Conservation (phyloP, 805 yeast genomes). For the Debaryomyces hansenii region DNA sequence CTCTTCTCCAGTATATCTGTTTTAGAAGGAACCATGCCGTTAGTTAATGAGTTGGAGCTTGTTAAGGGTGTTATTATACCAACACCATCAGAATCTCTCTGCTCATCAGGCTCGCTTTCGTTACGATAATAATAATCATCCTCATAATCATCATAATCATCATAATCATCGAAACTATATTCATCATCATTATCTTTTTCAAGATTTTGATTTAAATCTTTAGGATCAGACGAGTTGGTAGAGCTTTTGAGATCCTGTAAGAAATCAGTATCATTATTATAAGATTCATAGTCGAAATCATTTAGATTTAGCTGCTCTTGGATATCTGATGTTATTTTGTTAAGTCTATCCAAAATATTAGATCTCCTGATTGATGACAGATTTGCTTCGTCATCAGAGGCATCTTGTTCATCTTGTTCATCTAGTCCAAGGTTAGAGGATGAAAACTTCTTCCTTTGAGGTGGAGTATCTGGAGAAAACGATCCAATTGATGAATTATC, state of each 20-base stretch:
- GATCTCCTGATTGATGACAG: conserved; percentile 29
- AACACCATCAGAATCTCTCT: conserved; percentile 5
- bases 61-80: conserved; percentile 34
- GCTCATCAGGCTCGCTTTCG: conserved; percentile 14
- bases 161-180: conserved; percentile 2
- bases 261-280: not conserved
- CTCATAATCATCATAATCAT: conserved; percentile 15
- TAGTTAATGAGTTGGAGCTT: conserved; percentile 30
- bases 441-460: conserved; percentile 2
- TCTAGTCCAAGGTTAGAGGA: not conserved
- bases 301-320: conserved; percentile 23
- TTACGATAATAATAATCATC: conserved; percentile 21
- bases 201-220: not conserved
- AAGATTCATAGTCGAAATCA: conserved; percentile 14
- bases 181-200: not conserved
- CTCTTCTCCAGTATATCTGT: conserved; percentile 34
- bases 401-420: not conserved
- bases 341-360: conserved; percentile 35
- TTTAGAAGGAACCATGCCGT: conserved; percentile 26
- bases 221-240: not conserved
- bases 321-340: conserved; percentile 39
- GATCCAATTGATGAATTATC: conserved; percentile 36
- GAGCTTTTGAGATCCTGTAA: not conserved
- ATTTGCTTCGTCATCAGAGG: conserved; percentile 6
- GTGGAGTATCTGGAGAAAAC: conserved; percentile 39